Conservation (phyloP, 805 yeast genomes). For the Priceomyces haplophilus region DNA sequence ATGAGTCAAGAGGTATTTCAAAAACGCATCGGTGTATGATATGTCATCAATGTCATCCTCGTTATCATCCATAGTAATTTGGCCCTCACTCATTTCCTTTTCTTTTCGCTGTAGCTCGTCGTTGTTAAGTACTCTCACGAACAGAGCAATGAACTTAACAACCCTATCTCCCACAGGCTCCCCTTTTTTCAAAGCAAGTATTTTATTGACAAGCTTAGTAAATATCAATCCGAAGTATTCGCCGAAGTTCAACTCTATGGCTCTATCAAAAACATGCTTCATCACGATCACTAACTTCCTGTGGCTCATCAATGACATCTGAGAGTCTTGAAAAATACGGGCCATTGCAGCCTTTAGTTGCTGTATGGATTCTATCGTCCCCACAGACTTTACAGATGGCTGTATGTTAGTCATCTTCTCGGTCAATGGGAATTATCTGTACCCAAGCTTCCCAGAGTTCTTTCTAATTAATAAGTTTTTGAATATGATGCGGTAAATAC, state of each 20-base stretch:
- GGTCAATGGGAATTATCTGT: not conserved
- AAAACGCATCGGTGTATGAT: conserved; percentile 47
- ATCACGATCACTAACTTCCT: conserved; percentile 66
- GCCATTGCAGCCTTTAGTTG: conserved; percentile 46
- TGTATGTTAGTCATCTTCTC: conserved; percentile 5
- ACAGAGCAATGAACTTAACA: conserved; percentile 64
- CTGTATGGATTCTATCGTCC: conserved; percentile 17
- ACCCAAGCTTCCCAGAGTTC: not conserved
- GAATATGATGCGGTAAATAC: conserved; percentile 1
- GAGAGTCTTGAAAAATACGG: conserved; percentile 78
- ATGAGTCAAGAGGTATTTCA: conserved; percentile 61
- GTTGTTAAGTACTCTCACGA: conserved; percentile 47
- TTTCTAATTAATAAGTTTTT: not conserved
- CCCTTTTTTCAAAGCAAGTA: conserved; percentile 64
- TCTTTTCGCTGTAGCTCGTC: conserved; percentile 28
- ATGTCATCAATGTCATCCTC: conserved; percentile 32
- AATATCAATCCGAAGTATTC: conserved; percentile 61
- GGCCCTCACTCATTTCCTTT: conserved; percentile 20
- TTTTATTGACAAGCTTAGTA: conserved; percentile 58
- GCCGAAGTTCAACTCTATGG: conserved; percentile 50
- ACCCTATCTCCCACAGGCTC: conserved; percentile 74
- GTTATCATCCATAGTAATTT: conserved; percentile 7
- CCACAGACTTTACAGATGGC: conserved; percentile 17
- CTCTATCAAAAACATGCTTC: conserved; percentile 54
- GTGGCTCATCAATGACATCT: conserved; percentile 69